Evolutionary conservation across 768 basidiomycete species (phyloP).

Genomic region (Lanmaoa rubissima): DNA sequence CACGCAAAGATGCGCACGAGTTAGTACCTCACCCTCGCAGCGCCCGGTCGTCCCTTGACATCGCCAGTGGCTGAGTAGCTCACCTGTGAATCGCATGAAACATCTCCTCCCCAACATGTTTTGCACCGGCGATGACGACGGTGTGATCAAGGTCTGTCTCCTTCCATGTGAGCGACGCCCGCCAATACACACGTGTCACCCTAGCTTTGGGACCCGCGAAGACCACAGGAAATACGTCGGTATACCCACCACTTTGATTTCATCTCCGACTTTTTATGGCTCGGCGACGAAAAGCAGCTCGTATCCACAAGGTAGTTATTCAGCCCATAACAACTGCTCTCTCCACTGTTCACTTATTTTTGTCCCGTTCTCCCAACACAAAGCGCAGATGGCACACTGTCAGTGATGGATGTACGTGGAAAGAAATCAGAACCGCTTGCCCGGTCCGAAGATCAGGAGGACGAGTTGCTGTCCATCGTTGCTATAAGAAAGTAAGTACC

Average conservation of each 20-base stretch:
- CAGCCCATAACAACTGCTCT: neutral
- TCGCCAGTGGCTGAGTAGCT: slow-evolving; percentile 46
- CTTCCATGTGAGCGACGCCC: neutral
- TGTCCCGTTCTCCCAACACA: neutral
- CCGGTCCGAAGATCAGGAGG: slow-evolving; percentile 94
- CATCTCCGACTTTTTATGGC: slow-evolving; percentile 88
- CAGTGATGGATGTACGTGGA: slow-evolving; percentile 87
- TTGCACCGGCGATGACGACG: slow-evolving; percentile 91
- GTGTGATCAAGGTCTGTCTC: slow-evolving; percentile 76
- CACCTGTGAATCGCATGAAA: slow-evolving; percentile 84
- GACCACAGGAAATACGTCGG: slow-evolving; percentile 56
- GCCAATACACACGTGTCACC: neutral
- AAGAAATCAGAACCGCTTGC: slow-evolving; percentile 75
- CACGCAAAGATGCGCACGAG: slow-evolving; percentile 62
- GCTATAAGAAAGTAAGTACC: slow-evolving; percentile 72
- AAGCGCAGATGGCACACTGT: slow-evolving; percentile 92
- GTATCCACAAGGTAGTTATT: slow-evolving; percentile 75
- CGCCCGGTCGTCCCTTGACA: slow-evolving; percentile 25
- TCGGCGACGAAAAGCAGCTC: slow-evolving; percentile 79
- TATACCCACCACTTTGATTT: slow-evolving; percentile 93
- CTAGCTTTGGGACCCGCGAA: slow-evolving; percentile 89
- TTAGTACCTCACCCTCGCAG: slow-evolving; percentile 37
- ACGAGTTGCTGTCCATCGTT: slow-evolving; percentile 84
- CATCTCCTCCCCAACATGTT: slow-evolving; percentile 67
- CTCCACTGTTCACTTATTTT: neutral